Evolutionary conservation across 306 rosid genomes (phyloP).

Genomic region (Vigna unguiculata): DNA sequence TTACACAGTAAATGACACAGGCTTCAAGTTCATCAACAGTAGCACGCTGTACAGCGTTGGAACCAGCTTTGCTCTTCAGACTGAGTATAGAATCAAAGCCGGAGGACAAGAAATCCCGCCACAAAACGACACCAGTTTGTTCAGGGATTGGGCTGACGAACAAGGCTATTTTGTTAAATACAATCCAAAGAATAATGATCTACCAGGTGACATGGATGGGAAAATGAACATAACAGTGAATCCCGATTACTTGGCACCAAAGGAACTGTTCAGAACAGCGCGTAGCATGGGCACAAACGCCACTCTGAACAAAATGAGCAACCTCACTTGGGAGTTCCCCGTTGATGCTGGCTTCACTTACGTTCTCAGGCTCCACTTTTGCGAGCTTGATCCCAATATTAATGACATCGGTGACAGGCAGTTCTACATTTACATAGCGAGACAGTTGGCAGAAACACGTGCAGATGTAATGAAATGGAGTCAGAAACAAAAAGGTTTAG

Average conservation of each 20-base stretch:
- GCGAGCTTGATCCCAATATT: constrained; percentile 36
- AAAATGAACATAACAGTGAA: background rate
- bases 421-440: constrained; percentile 47
- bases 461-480: constrained; percentile 43
- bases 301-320: background rate
- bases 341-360: constrained; percentile 43
- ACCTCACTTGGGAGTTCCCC: constrained; percentile 42
- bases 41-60: background rate
- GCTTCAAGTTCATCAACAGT: background rate
- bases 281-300: constrained; percentile 39
- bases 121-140: constrained; percentile 39
- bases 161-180: background rate
- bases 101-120: constrained; percentile 12
- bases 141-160: constrained; percentile 39
- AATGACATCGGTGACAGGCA: accelerated
- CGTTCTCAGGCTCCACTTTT: constrained; percentile 55
- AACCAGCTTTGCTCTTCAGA: constrained; percentile 36
- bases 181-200: background rate
- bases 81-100: constrained; percentile 41
- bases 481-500: background rate
- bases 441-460: background rate
- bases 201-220: accelerated
- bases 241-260: constrained; percentile 50
- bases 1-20: constrained; percentile 12
- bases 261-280: constrained; percentile 26